These are phyloP conservation scores for Nitzschia putrida DNA, from an alignment of 108 stramenopile species.

Conservation along the genomic window DNA sequence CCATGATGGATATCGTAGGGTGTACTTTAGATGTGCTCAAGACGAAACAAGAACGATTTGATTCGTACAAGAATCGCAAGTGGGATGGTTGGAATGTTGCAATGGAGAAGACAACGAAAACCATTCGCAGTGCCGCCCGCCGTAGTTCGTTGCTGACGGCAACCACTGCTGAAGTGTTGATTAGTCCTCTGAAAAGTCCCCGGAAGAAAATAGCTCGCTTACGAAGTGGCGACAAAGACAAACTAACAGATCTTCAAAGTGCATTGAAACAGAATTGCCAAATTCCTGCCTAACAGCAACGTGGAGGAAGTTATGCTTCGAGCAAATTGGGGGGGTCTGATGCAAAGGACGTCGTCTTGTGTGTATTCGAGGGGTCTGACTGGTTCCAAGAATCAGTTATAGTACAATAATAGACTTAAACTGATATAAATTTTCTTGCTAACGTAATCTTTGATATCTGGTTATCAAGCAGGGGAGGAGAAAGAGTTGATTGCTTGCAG, in stretches of 20 bases:
- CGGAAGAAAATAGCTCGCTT: conserved; percentile 1
- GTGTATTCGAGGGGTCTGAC: no score
- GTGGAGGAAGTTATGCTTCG: no score
- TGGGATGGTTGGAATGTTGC: conserved; percentile 17
- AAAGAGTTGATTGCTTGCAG: no score
- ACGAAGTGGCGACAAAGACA: not conserved
- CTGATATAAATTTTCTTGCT: no score
- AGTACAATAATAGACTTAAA: no score
- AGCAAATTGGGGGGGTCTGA: no score
- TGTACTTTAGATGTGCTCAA: conserved; percentile 13
- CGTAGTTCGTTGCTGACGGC: conserved; percentile 7
- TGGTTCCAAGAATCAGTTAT: no score
- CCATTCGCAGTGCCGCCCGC: conserved; percentile 17
- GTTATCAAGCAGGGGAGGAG: no score
- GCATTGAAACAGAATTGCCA: no score
- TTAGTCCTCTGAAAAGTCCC: conserved; percentile 7
- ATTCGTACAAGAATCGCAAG: conserved; percentile 21
- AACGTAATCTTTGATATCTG: no score
- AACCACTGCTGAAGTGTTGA: conserved; percentile 10
- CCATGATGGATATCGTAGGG: conserved; percentile 26
- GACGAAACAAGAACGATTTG: conserved; percentile 2
- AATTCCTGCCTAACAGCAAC: no score
- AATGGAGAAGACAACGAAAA: conserved; percentile 16
- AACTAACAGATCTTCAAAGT: not conserved
- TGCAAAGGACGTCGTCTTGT: no score